These are phyloP conservation scores for Pyrenula massariospora DNA, from an alignment of 495 filamentous ascomycete genomes.

Conservation along the genomic window DNA sequence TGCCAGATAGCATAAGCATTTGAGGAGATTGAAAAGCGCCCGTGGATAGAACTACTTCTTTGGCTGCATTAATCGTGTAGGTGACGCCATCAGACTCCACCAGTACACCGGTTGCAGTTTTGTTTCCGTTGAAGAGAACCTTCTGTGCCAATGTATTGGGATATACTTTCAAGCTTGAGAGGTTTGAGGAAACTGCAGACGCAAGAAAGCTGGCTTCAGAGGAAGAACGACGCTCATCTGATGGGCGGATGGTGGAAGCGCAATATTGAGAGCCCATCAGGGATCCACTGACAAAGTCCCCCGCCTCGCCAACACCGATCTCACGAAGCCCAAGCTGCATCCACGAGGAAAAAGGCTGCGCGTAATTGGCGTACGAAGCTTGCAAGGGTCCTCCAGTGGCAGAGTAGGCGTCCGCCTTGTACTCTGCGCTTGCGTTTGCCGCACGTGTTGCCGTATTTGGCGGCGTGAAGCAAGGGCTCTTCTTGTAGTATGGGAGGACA, in stretches of 20 bases:
- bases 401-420: slow-evolving; percentile 18
- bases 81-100: slow-evolving; percentile 8
- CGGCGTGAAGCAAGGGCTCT: slow-evolving; percentile 36
- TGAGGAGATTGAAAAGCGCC: slow-evolving; percentile 37
- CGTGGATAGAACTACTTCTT: slow-evolving; percentile 35
- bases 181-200: background rate
- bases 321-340: slow-evolving; percentile 14
- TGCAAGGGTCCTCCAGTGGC: slow-evolving; percentile 27
- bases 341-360: slow-evolving; percentile 28
- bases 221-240: slow-evolving; percentile 9
- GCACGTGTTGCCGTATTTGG: slow-evolving; percentile 23
- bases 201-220: slow-evolving; percentile 20
- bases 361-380: slow-evolving; percentile 40
- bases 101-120: slow-evolving; percentile 21
- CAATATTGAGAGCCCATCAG: slow-evolving; percentile 9
- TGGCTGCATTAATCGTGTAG: slow-evolving; percentile 23
- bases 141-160: slow-evolving; percentile 3
- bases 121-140: slow-evolving; percentile 13
- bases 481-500: slow-evolving; percentile 42
- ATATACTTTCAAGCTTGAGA: slow-evolving; percentile 1
- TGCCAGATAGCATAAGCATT: slow-evolving; percentile 37
- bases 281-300: slow-evolving; percentile 22
- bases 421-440: slow-evolving; percentile 31
- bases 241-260: slow-evolving; percentile 14
- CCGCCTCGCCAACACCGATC: slow-evolving; percentile 17